Conservation (phyloP, 2,329 filamentous ascomycete species). For the Cordyceps sp. region DNA sequence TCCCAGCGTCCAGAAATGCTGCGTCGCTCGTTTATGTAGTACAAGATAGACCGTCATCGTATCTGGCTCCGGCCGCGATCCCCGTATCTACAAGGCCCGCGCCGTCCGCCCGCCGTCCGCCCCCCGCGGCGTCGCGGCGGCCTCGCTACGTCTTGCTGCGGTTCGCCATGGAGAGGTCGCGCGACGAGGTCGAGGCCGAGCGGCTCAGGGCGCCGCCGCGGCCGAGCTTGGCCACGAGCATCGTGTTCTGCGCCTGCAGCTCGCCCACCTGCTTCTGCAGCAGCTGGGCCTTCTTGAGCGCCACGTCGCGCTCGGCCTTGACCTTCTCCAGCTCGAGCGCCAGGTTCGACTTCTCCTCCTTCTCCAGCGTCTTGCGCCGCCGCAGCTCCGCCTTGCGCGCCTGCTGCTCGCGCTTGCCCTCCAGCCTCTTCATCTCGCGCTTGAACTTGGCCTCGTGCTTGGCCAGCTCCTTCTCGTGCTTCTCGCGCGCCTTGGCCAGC, state of each 20-base stretch:
- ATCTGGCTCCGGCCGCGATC: too few species aligned
- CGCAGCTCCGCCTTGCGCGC: slow-evolving; percentile 39
- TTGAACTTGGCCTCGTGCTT: slow-evolving; percentile 52
- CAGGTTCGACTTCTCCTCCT: slow-evolving; percentile 32
- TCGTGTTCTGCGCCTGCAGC: slow-evolving; percentile 43
- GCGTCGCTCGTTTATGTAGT: too few species aligned
- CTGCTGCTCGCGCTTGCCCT: slow-evolving; percentile 46
- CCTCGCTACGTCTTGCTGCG: too few species aligned
- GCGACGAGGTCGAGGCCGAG: not conserved
- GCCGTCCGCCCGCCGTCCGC: too few species aligned
- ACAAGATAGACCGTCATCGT: too few species aligned
- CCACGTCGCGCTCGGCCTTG: slow-evolving; percentile 33
- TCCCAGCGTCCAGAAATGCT: too few species aligned
- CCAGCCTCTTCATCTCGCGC: slow-evolving; percentile 45
- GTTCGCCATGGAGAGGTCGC: too few species aligned
- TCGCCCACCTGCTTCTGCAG: slow-evolving; percentile 38
- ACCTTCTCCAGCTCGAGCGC: slow-evolving; percentile 34
- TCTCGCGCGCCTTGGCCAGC: slow-evolving; percentile 42
- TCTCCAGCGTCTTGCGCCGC: slow-evolving; percentile 31
- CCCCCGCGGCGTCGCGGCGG: too few species aligned
- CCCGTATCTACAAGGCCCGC: too few species aligned
- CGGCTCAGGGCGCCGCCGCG: slow-evolving; percentile 20
- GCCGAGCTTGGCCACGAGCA: slow-evolving; percentile 37
- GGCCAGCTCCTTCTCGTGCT: slow-evolving; percentile 43
- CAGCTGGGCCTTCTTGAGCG: slow-evolving; percentile 35